Conservation (phyloP, 78 protist genomes). For the Dictyostelium discoideum region dicty_2.7 NC_007091.3:2842001-2842500, state of each 20-base stretch:
- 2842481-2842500: background rate
- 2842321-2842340: background rate
- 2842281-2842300: background rate
- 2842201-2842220: background rate
- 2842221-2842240: background rate
- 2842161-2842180: conserved; percentile 3
- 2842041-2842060: background rate
- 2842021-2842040: background rate
- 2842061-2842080: background rate
- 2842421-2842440: background rate
- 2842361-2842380: background rate
- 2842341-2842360: background rate
- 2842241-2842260: background rate
- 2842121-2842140: background rate
- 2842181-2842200: background rate
- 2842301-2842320: background rate
- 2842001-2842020: background rate
- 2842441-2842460: background rate
- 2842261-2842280: background rate
- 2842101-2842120: background rate
- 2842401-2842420: background rate
- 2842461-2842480: background rate
- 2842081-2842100: background rate
- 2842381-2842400: background rate
- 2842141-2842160: background rate